Evolutionary conservation across 2,329 filamentous ascomycete genomes (phyloP).

Genomic region (Dothiorella sarmentorum): DNA sequence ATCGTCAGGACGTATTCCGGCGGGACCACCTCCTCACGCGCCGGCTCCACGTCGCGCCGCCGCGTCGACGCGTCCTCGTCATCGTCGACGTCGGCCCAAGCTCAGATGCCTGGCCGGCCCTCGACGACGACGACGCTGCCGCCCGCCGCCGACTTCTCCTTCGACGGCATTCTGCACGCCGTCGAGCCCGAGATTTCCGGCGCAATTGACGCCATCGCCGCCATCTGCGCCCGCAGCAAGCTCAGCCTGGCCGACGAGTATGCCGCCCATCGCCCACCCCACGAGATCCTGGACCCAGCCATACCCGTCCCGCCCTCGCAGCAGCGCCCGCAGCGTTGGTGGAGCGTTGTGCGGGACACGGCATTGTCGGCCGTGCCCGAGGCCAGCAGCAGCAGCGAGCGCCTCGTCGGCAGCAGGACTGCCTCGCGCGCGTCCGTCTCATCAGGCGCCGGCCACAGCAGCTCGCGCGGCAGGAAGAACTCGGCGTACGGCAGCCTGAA

Average conservation of each 20-base stretch:
- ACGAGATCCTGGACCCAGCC: constrained; percentile 48
- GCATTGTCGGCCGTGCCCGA: constrained; percentile 47
- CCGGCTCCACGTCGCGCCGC: background rate
- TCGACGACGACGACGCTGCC: constrained; percentile 38
- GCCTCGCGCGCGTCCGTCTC: constrained; percentile 7
- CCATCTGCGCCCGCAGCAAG: constrained; percentile 60
- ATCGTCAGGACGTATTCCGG: constrained; percentile 42
- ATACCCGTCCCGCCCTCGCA: constrained; percentile 25
- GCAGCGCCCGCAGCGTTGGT: constrained; percentile 29
- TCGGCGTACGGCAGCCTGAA: constrained; percentile 22
- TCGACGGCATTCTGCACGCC: constrained; percentile 53
- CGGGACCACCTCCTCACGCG: background rate
- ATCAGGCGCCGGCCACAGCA: constrained; percentile 10
- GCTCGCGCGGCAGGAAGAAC: constrained; percentile 16
- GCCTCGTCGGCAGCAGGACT: constrained; percentile 26
- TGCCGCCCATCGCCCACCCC: constrained; percentile 58
- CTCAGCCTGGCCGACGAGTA: constrained; percentile 62
- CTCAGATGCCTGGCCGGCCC: constrained; percentile 17
- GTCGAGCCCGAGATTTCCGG: constrained; percentile 57
- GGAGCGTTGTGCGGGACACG: constrained; percentile 35
- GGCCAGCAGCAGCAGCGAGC: constrained; percentile 45
- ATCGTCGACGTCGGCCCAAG: constrained; percentile 22
- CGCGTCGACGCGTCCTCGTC: constrained; percentile 17
- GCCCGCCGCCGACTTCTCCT: constrained; percentile 52
- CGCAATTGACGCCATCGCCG: constrained; percentile 60